Evolutionary conservation across 2,329 filamentous ascomycete species (phyloP).

Genomic region (Aureobasidium pullulans): DNA sequence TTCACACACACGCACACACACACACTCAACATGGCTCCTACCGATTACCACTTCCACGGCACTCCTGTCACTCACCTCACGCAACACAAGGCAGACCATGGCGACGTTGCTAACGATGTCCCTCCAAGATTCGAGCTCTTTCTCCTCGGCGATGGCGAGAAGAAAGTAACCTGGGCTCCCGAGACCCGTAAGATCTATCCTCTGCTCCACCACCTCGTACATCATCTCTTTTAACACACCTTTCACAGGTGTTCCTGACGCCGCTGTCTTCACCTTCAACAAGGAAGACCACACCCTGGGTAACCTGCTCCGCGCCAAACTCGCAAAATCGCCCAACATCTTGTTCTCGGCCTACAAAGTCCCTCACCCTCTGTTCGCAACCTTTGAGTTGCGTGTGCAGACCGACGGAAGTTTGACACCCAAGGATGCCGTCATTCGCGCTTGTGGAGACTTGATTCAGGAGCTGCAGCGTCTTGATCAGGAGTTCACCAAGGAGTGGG

Average conservation of each 20-base stretch:
- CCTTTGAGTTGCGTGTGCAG: slow-evolving; percentile 72
- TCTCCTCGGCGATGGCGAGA: slow-evolving; percentile 77
- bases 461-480: slow-evolving; percentile 73
- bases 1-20: neutral
- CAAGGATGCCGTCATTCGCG: slow-evolving; percentile 76
- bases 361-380: slow-evolving; percentile 35
- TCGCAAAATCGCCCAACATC: slow-evolving; percentile 77
- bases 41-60: slow-evolving; percentile 16
- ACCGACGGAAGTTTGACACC: slow-evolving; percentile 83
- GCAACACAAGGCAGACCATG: neutral
- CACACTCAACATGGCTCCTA: slow-evolving; percentile 3
- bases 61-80: slow-evolving; percentile 17
- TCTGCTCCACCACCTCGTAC: neutral
- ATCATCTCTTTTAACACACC: neutral
- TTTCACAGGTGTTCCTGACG: slow-evolving; percentile 73
- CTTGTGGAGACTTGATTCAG: slow-evolving; percentile 74
- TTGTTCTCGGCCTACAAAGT: slow-evolving; percentile 88
- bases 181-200: slow-evolving; percentile 66
- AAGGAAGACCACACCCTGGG: slow-evolving; percentile 96
- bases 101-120: slow-evolving; percentile 23
- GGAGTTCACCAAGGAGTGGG: slow-evolving; percentile 89
- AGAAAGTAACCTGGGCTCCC: slow-evolving; percentile 82
- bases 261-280: slow-evolving; percentile 89
- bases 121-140: slow-evolving; percentile 80
- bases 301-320: slow-evolving; percentile 78